Conservation (phyloP, 2,329 filamentous ascomycete species). For the Exophiala calicioides region DNA sequence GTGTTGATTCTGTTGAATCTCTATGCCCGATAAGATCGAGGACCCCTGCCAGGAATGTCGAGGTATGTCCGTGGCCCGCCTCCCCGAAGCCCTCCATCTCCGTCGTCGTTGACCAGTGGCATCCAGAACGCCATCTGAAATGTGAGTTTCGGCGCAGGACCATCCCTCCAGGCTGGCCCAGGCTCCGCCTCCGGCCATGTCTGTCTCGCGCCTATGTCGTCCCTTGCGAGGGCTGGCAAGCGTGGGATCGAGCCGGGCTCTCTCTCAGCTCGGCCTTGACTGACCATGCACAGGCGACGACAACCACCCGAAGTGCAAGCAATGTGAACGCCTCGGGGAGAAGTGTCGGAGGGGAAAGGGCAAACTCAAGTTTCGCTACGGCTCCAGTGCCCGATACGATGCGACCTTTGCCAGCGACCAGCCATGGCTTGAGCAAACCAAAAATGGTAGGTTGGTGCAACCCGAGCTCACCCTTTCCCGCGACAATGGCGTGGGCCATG, state of each 20-base stretch:
- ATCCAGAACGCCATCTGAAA: slow-evolving; percentile 31
- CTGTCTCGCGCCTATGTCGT: too few species aligned
- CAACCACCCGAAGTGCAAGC: slow-evolving; percentile 28
- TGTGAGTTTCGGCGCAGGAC: too few species aligned
- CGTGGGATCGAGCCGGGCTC: slow-evolving; percentile 15
- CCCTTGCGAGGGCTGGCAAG: slow-evolving; percentile 7
- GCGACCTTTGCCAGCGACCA: slow-evolving; percentile 31
- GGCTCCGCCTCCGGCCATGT: background rate
- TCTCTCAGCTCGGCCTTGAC: slow-evolving; percentile 12
- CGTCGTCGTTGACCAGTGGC: slow-evolving; percentile 1
- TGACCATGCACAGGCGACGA: slow-evolving; percentile 30
- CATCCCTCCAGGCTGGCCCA: background rate
- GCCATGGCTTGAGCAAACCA: slow-evolving; percentile 31
- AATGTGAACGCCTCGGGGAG: slow-evolving; percentile 29
- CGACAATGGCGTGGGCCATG: too few species aligned
- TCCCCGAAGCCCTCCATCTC: slow-evolving; percentile 3
- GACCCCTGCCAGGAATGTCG: slow-evolving; percentile 33
- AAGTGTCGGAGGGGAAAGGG: slow-evolving; percentile 28
- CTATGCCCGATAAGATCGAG: slow-evolving; percentile 31
- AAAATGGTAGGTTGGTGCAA: slow-evolving; percentile 31
- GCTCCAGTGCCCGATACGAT: slow-evolving; percentile 32
- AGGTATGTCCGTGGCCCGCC: slow-evolving; percentile 23
- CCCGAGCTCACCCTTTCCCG: slow-evolving; percentile 9
- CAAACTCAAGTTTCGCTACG: slow-evolving; percentile 30
- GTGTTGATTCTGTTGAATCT: slow-evolving; percentile 9